Evolutionary conservation across 1,284 basidiomycete genomes (phyloP), one percentile per base, ranked within the genome.

Genomic region (Apiotrichum laibachii): DNA sequence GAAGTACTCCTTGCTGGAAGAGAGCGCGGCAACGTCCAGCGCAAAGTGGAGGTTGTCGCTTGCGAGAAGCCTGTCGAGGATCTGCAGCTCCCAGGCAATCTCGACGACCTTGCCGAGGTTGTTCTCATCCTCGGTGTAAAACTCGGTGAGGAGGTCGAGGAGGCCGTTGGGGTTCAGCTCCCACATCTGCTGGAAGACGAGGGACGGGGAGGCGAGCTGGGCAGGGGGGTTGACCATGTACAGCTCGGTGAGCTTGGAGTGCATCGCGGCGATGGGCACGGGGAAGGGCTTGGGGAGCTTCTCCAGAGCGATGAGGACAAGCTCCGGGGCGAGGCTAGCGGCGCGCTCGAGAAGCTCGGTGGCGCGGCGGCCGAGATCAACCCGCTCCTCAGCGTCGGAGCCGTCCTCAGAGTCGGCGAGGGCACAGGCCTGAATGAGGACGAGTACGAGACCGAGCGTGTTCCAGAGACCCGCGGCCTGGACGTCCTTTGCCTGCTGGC

Each of bases 141-240:
- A 94, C 68, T 92, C 90, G 51, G 88, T 85, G 76, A 99, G 88
- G 2, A 91, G 89, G 57, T 88, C 85, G 10, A 92, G 87, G 51
- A 98, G 84, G 72, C 93, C 90, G 0, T 85, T 81, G 1, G 88
- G 89, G 69, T 94, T 86, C 51, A 90, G 89, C 71, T 94, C 89
- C 88, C 90, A 95, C 60, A 99, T 86, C 58, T 92, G 85, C 86
- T 95, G 91, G 80, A 99, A 98, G 58, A 98, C 94, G 22, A 99
- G 85, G 67, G 95, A 90, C 68, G 95, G 90, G 66, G 93, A 93
- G 9, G 92, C 92, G 72, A 96, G 90, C 7, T 92, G 89, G 21
- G 86, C 87, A 5, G 57, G 53, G 9, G 69, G 58, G 31, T 67
- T 66, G 34, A 67, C 64, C 50, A 99, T 82, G 81, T 99, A 98